Percentiles rank a stretch among this genome's conserved stretches.
These are phyloP conservation scores for Tolypocladium nubicola DNA, from an alignment of 2,329 filamentous ascomycete genomes.

Conservation along the genomic window DNA sequence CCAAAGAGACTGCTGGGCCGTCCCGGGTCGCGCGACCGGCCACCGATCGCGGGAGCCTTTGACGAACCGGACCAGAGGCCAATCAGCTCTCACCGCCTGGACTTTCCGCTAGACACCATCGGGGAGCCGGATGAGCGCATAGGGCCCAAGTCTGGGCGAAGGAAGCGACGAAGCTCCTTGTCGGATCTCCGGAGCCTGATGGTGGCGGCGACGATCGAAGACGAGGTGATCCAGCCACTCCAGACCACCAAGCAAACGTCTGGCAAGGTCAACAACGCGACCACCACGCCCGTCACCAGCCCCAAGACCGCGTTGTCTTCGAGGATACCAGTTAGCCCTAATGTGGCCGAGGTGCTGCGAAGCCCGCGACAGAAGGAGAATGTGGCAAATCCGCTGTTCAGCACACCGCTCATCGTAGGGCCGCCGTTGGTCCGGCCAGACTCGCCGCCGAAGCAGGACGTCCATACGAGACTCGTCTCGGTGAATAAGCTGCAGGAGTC, in stretches of 20 bases:
- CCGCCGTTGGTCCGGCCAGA: conserved; percentile 4
- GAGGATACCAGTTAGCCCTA: conserved; percentile 42
- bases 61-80: conserved; percentile 46
- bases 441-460: conserved; percentile 6
- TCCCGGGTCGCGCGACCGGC: conserved; percentile 48
- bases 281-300: conserved; percentile 15
- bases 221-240: conserved; percentile 33
- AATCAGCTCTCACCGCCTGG: conserved; percentile 44
- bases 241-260: conserved; percentile 43
- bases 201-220: conserved; percentile 42
- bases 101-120: conserved; percentile 47
- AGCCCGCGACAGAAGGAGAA: conserved; percentile 37
- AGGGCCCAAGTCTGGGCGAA: conserved; percentile 39
- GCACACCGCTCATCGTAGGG: conserved; percentile 1
- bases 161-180: conserved; percentile 82
- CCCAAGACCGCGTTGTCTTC: conserved; percentile 34
- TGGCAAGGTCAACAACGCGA: conserved; percentile 41
- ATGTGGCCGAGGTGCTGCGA: conserved; percentile 24
- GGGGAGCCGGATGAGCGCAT: conserved; percentile 40
- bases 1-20: conserved; percentile 27
- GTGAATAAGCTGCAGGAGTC: conserved; percentile 9
- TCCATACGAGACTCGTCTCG: conserved; percentile 8
- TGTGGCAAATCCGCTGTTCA: conserved; percentile 12
- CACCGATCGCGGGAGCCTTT: conserved; percentile 51
- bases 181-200: conserved; percentile 72